Base-by-base conservation (phyloP, 2,329 filamentous ascomycete species). In the Rhinocladiella mackenziei region DNA sequence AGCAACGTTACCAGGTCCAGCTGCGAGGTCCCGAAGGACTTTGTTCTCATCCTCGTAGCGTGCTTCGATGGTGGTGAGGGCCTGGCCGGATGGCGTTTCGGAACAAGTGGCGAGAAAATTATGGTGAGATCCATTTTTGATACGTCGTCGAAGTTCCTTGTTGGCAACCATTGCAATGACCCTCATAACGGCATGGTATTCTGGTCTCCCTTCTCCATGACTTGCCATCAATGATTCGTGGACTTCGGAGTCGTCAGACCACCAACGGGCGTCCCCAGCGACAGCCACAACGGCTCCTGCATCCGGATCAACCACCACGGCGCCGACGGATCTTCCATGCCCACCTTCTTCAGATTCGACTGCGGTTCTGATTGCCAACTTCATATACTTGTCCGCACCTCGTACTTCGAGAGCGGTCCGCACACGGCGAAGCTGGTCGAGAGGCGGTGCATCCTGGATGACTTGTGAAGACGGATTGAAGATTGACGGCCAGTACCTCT, bases 101-200 rank as follows among this genome's bases (percentile, higher is more conserved):
- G 46, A 39, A 39, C 53, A 57, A 10, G 51, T 56, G 22, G 45
- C 42, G n/a, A 50, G 48, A 38, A 57, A 57, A 35, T 47, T 54
- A 19, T 39, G 40, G 43, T 57, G 55, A 5, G 42, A 46, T 17
- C 55, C 55, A 11, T 49, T 50, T 23, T 43, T 48, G 39, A 57
- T 54, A 43, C 55, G 48, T 57, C 58, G 45, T 23, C 55, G 49
- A 4, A 68, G 60, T 10, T 69, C 65, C 47, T 64, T 64, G 18
- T 62, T 61, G 11, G 69, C 65, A 18, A 72, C 58, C 39, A 72
- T 60, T 7, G 67, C 66, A 8, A 67, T 59, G 6, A 57, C 66
- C 14, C 69, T 65, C 68, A 72, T 71, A 36, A 71, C 50, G 2
- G 69, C 67, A 48, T 72, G 69, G n/a, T 66, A 58, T 38, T 70